Percentiles rank a stretch among this genome's conserved stretches.
Evolutionary conservation across 768 basidiomycete species (phyloP).

Genomic region (Boletus huronensis): DNA sequence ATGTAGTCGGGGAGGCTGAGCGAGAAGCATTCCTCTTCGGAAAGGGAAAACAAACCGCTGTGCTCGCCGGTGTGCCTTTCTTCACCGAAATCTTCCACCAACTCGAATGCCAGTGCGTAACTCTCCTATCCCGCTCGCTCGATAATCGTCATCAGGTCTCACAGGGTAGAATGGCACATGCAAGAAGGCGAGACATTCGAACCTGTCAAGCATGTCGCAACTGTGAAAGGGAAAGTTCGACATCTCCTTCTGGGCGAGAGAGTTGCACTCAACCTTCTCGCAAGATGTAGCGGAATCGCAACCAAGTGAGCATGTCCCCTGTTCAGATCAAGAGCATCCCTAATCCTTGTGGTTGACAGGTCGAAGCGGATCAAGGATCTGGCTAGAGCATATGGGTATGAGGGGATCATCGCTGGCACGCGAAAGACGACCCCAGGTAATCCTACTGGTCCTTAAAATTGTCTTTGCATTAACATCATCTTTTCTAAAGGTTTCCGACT

Average conservation of each 20-base stretch:
- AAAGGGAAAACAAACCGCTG: slow-evolving; percentile 73
- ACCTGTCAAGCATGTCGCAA: slow-evolving; percentile 83
- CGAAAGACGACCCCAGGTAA: slow-evolving; percentile 93
- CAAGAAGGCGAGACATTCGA: slow-evolving; percentile 79
- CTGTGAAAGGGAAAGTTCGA: slow-evolving; percentile 85
- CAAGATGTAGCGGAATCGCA: slow-evolving; percentile 95
- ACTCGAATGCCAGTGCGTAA: slow-evolving; percentile 82
- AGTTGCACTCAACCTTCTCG: slow-evolving; percentile 88
- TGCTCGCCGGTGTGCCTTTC: slow-evolving; percentile 94
- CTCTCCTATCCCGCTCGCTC: not conserved
- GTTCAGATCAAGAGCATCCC: not conserved
- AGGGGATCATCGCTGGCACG: slow-evolving; percentile 90
- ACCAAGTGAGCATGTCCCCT: slow-evolving; percentile 61
- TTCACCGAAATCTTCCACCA: slow-evolving; percentile 90
- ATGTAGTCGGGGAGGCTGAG: slow-evolving; percentile 87
- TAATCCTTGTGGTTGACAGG: slow-evolving; percentile 39
- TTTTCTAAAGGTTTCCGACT: slow-evolving; percentile 71
- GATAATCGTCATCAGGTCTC: not conserved
- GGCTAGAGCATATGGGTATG: slow-evolving; percentile 73
- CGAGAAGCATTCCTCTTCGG: slow-evolving; percentile 88
- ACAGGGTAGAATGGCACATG: slow-evolving; percentile 91
- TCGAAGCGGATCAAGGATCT: slow-evolving; percentile 80
- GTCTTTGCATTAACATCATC: slow-evolving; percentile 6
- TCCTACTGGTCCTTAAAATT: not conserved
- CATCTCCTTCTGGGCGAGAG: slow-evolving; percentile 89